phyloP scores from a whole-genome alignment of 176 grass and related monocot genomes.

The Triticum urartu region DNA sequence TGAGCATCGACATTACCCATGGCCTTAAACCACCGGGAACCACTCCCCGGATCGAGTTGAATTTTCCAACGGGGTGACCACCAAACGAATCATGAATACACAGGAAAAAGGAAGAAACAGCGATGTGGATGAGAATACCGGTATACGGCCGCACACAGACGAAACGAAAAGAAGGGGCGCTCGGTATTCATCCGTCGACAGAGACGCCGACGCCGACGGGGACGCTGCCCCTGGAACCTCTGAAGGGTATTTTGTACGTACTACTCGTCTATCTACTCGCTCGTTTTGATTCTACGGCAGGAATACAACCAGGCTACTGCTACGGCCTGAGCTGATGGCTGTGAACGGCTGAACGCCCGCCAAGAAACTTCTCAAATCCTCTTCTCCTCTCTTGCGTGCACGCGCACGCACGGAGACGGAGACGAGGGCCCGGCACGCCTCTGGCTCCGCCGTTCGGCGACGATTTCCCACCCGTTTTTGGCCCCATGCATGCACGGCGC shows the following conservation, averaged over 20 bases:
- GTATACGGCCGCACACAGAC: background rate
- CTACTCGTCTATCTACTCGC: background rate
- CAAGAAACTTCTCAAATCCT: constrained; percentile 16
- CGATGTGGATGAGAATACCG: constrained; percentile 9
- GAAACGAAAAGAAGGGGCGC: constrained; percentile 11
- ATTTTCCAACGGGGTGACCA: constrained; percentile 12
- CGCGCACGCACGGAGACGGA: background rate
- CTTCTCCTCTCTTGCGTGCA: background rate
- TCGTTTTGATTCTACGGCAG: constrained; percentile 1
- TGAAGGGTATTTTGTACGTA: constrained; percentile 13
- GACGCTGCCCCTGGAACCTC: background rate
- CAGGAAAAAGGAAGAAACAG: constrained; percentile 2
- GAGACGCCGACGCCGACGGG: constrained; percentile 19
- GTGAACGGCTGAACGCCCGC: background rate
- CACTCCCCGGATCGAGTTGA: constrained; percentile 18
- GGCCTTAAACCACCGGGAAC: background rate
- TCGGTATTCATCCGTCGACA: background rate
- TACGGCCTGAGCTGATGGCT: background rate
- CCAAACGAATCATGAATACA: background rate
- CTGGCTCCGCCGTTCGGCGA: background rate
- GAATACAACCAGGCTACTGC: constrained; percentile 22
- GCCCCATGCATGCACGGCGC: background rate
- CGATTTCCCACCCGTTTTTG: background rate
- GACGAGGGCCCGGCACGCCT: background rate
- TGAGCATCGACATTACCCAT: constrained; percentile 3